These are phyloP conservation scores for Citrus cavaleriei DNA, from an alignment of 345 rosid genomes.

Conservation along the genomic window DNA sequence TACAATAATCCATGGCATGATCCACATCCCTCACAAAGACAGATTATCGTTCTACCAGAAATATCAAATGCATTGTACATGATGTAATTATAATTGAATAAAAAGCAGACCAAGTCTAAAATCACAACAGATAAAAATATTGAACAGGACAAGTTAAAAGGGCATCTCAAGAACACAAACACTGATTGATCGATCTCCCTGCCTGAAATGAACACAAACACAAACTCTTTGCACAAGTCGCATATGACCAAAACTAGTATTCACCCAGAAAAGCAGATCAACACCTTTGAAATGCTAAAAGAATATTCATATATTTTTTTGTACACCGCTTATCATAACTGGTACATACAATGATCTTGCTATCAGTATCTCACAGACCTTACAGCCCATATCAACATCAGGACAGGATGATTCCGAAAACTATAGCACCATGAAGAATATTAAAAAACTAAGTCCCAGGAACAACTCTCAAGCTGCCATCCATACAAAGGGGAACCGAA, in stretches of 20 bases:
- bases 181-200: not conserved
- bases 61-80: not conserved
- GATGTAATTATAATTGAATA: not conserved
- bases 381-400: slow-evolving; percentile 7
- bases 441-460: slow-evolving; percentile 29
- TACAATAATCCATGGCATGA: not conserved
- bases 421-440: slow-evolving; percentile 29
- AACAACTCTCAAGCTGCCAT: slow-evolving; percentile 37
- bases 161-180: not conserved
- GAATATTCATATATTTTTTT: not conserved
- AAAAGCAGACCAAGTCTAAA: not conserved
- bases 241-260: not conserved
- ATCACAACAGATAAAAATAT: not conserved
- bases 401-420: slow-evolving; percentile 11
- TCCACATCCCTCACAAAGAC: not conserved
- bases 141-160: too few species aligned
- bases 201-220: not conserved
- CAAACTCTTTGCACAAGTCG: not conserved
- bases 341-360: slow-evolving; percentile 14
- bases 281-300: slow-evolving; percentile 1
- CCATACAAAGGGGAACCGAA: slow-evolving; percentile 20
- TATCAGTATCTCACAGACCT: slow-evolving; percentile 8
- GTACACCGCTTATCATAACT: not conserved
- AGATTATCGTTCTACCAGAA: not conserved
- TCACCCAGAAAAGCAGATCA: not conserved